phyloP scores from a whole-genome alignment of 805 yeast species.

The Nakazawaea pomicola region DNA sequence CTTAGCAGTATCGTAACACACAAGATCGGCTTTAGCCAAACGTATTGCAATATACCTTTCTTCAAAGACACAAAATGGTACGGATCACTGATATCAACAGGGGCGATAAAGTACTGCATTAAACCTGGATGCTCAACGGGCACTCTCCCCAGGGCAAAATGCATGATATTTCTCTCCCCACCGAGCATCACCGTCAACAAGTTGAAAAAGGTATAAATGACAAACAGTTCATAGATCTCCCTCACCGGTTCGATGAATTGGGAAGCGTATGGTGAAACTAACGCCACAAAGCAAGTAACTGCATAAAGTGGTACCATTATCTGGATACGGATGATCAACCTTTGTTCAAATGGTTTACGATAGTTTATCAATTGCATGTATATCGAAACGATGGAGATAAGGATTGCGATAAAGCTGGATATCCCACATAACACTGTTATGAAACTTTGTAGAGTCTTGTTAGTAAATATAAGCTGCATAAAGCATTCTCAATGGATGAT shows the following conservation, averaged over 20 bases:
- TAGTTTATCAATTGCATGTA: constrained; percentile 61
- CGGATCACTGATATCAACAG: constrained; percentile 84
- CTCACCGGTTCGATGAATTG: constrained; percentile 64
- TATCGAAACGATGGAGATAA: constrained; percentile 42
- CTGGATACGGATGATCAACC: constrained; percentile 78
- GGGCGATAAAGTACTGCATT: constrained; percentile 42
- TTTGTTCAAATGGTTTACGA: constrained; percentile 83
- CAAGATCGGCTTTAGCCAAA: constrained; percentile 89
- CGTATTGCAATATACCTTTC: constrained; percentile 86
- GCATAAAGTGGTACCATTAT: constrained; percentile 80
- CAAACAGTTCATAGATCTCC: constrained; percentile 94
- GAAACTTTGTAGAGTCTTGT: constrained; percentile 12
- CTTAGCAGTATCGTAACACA: constrained; percentile 48
- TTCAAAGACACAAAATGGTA: constrained; percentile 69
- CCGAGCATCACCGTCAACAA: constrained; percentile 80
- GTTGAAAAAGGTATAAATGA: constrained; percentile 87
- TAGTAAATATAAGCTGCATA: background rate
- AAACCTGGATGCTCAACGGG: constrained; percentile 67
- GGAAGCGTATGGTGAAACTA: constrained; percentile 40
- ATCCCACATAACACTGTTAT: constrained; percentile 20
- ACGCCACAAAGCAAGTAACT: constrained; percentile 57
- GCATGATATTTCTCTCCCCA: constrained; percentile 84
- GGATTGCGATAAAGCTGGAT: constrained; percentile 24
- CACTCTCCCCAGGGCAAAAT: constrained; percentile 60
- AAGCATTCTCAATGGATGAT: too few species aligned